These are phyloP conservation scores for Lenwebbia sp. DNA, from an alignment of 345 rosid species.

Conservation along the genomic window DNA sequence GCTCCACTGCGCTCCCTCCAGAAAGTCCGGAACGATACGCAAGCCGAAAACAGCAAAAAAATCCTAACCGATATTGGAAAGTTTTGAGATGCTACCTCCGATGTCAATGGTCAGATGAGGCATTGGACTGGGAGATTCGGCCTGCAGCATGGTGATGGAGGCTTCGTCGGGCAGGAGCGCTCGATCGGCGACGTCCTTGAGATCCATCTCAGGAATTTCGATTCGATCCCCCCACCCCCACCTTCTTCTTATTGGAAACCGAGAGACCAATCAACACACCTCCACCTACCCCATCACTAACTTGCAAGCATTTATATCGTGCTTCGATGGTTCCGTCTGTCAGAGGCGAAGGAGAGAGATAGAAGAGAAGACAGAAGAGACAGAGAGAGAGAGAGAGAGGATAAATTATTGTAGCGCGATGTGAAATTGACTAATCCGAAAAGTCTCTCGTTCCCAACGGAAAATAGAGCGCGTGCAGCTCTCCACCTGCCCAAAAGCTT, in stretches of 20 bases:
- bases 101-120: constrained; percentile 84
- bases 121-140: constrained; percentile 19
- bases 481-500: background rate
- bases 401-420: background rate
- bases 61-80: background rate
- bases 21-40: background rate
- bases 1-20: background rate
- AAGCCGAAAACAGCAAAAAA: background rate
- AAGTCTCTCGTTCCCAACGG: background rate
- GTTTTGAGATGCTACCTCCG: constrained; percentile 41
- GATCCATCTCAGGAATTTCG: background rate
- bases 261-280: background rate
- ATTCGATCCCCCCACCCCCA: background rate
- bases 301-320: background rate
- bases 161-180: background rate
- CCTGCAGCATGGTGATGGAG: background rate
- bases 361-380: background rate
- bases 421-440: background rate
- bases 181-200: background rate
- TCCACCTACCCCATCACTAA: background rate
- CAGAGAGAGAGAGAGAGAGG: background rate
- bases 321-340: background rate
- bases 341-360: background rate
- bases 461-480: background rate
- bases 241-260: background rate